Base-by-base conservation (phyloP, 1,284 basidiomycete species). In the Erythrobasidium hasegawianum region DNA sequence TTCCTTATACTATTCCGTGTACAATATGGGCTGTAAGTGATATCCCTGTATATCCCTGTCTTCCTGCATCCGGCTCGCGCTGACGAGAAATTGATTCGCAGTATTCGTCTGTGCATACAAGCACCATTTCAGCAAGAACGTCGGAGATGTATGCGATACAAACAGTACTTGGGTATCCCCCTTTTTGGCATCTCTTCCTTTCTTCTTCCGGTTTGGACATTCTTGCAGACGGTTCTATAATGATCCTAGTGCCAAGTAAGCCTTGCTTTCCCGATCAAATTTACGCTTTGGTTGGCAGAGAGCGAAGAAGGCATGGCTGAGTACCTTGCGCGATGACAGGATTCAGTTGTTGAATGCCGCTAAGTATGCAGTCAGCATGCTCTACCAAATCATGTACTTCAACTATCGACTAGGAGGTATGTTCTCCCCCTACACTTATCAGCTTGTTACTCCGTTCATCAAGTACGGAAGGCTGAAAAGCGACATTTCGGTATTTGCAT, bases 341-440 rank as follows among this genome's bases (percentile, higher is more conserved):
- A 87, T 87, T 0, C 92, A 97, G 80, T 79, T 97, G 27, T 84
- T 95, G 75, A 97, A 97, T 71, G 90, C 88, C 1, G 72, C 70
- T 53, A 77, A 76, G 69, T 77, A 77, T 59, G 43, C 67, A 1
- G 66, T 71, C 20, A 71, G 73, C 49, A 68, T 76, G 2, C 16
- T 75, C 5, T 67, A 75, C 64, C 71, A 72, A 33, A 76, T 72
- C 33, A 49, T 75, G 26, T 78, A 77, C 69, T 70, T 75, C 33
- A 71, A 74, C 50, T 77, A 72, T 20, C 74, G 75, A 13, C 66
- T 69, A 18, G 58, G 70, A 27, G 75, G 73, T 59, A n/a, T n/a
- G n/a, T n/a, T n/a, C n/a, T n/a, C n/a, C n/a, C n/a, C n/a, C n/a
- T n/a, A n/a, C n/a, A n/a, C n/a, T n/a, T n/a, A n/a, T n/a, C n/a